Percentiles rank a stretch among this genome's conserved stretches.
phyloP scores from a whole-genome alignment of 345 rosid genomes.

The Bruguiera gymnorhiza region DNA sequence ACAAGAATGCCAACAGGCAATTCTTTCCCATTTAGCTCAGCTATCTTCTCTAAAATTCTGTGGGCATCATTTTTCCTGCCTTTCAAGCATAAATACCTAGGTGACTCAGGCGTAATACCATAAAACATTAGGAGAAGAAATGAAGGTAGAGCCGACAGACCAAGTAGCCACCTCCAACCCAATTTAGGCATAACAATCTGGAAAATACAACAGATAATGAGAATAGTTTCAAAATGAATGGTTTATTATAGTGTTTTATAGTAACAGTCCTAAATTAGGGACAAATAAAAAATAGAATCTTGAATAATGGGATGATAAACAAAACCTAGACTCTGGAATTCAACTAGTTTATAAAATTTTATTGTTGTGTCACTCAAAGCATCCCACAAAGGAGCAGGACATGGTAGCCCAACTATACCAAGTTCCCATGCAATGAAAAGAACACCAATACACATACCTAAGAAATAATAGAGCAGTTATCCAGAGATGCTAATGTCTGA shows the following conservation, averaged over 20 bases:
- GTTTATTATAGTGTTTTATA: not conserved
- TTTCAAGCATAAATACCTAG: conserved; percentile 73
- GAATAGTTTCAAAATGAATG: not conserved
- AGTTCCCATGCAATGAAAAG: too few relatives aligned
- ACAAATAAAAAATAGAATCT: not conserved
- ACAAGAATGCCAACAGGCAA: conserved; percentile 69
- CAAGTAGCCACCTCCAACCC: conserved; percentile 97
- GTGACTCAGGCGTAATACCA: conserved; percentile 66
- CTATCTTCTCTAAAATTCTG: conserved; percentile 59
- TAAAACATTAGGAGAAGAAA: conserved; percentile 76
- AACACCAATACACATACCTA: too few relatives aligned
- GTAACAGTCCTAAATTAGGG: not conserved
- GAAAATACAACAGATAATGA: conserved; percentile 21
- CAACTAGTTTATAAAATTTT: not conserved
- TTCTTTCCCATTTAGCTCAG: conserved; percentile 45
- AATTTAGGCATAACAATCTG: conserved; percentile 81
- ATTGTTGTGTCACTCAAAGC: not conserved
- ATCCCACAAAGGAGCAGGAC: conserved; percentile 31
- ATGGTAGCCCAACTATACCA: too few relatives aligned
- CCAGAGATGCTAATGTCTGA: too few relatives aligned
- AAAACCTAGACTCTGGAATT: not conserved
- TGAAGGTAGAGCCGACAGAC: conserved; percentile 68
- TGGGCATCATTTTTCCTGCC: conserved; percentile 64
- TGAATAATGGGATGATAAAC: not conserved
- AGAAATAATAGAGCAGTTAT: too few relatives aligned